Percentiles rank a stretch among this genome's conserved stretches.
These are phyloP conservation scores for Fusarium xyrophilum DNA, from an alignment of 2,329 filamentous ascomycete genomes.

Conservation along the genomic window DNA sequence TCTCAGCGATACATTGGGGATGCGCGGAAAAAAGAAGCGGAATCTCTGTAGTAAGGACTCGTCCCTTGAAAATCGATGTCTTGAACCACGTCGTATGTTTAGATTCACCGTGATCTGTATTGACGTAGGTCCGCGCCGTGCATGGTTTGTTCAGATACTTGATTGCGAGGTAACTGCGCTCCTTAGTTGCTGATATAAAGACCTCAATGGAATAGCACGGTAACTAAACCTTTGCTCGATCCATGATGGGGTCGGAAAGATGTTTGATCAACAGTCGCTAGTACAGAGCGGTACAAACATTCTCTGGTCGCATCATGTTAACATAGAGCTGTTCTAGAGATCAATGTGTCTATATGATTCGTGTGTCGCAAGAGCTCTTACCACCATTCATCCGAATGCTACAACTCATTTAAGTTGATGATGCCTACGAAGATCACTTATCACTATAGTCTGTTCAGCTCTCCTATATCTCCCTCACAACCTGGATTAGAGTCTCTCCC, in stretches of 20 bases:
- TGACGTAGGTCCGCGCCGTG: accelerated
- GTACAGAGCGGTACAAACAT: accelerated
- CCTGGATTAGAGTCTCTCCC: not conserved
- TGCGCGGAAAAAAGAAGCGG: too few relatives aligned
- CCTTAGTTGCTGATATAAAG: not conserved
- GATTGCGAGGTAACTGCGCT: not conserved
- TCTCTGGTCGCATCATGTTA: not conserved
- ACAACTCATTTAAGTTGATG: not conserved
- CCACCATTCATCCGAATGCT: not conserved
- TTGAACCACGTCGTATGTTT: accelerated
- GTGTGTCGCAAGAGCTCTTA: not conserved
- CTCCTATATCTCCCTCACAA: accelerated
- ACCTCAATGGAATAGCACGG: not conserved
- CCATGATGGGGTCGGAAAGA: not conserved
- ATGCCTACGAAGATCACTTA: not conserved
- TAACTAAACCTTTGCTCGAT: not conserved
- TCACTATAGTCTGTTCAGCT: too few relatives aligned
- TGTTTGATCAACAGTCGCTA: not conserved
- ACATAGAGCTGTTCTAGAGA: not conserved
- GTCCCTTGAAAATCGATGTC: not conserved
- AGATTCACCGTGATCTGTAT: not conserved
- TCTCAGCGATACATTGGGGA: too few relatives aligned
- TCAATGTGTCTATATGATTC: not conserved
- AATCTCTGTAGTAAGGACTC: not conserved
- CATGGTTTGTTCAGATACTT: not conserved